Percentiles rank a stretch among this genome's conserved stretches.
Evolutionary conservation across 1,284 basidiomycete genomes (phyloP).

Genomic region (Leccinum ponderosum): DNA sequence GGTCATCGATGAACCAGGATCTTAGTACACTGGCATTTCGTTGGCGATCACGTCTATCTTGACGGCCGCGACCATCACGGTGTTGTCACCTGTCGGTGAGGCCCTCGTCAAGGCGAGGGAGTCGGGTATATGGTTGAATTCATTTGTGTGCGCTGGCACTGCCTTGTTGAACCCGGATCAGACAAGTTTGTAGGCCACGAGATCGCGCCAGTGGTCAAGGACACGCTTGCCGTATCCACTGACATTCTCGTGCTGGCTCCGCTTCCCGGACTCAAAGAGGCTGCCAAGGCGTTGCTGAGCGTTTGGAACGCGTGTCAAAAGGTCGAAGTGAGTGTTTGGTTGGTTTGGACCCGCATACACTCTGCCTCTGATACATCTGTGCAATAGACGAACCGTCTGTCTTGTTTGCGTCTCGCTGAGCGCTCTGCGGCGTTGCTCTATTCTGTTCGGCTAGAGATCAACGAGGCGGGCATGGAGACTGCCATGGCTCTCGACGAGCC

Average conservation of each 20-base stretch:
- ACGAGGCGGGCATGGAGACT: conserved; percentile 35
- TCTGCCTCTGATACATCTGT: background rate
- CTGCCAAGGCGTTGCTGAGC: conserved; percentile 50
- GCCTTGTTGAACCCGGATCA: conserved; percentile 8
- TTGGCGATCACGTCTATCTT: conserved; percentile 32
- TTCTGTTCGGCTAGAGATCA: conserved; percentile 46
- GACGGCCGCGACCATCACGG: conserved; percentile 16
- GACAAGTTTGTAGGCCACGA: conserved; percentile 23
- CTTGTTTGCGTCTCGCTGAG: conserved; percentile 51
- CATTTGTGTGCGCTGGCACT: background rate
- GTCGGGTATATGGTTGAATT: conserved; percentile 18
- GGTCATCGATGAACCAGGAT: background rate
- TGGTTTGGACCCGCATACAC: background rate
- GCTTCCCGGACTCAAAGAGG: conserved; percentile 53
- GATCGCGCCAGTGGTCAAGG: conserved; percentile 24
- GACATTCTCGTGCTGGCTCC: conserved; percentile 58
- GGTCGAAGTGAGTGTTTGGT: conserved; percentile 54
- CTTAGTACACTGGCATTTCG: conserved; percentile 23
- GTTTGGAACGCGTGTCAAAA: conserved; percentile 63
- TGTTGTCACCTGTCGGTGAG: conserved; percentile 27
- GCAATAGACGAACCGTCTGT: conserved; percentile 53
- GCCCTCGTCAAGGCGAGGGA: conserved; percentile 20
- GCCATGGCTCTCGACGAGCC: conserved; percentile 33
- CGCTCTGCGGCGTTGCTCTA: conserved; percentile 53
- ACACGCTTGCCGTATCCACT: conserved; percentile 20